A percentile compares a stretch with the other conserved stretches of the same genome.
Conservation (phyloP, 305 asterid genomes). For the Withania somnifera region DNA sequence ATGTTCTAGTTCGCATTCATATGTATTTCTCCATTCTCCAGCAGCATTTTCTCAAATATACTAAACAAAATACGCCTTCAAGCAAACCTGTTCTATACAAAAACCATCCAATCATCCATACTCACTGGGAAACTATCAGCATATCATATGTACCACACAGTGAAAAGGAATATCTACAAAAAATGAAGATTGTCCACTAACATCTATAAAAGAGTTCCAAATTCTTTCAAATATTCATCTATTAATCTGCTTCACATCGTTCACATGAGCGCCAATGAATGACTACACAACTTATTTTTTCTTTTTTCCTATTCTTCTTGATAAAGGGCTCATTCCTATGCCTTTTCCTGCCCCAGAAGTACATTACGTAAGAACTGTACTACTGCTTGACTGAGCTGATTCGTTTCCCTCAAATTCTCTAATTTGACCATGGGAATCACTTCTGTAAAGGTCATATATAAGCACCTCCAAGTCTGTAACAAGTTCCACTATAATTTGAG, state of each 20-base stretch:
- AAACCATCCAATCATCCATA: background rate
- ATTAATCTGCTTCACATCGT: background rate
- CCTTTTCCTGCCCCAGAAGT: background rate
- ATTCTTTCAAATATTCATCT: background rate
- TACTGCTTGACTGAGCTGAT: background rate
- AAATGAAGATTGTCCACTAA: background rate
- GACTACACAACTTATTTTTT: background rate
- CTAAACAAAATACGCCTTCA: background rate
- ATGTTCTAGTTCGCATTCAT: no score
- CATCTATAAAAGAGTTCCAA: background rate
- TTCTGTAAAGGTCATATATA: background rate
- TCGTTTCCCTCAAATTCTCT: background rate
- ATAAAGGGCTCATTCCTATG: background rate
- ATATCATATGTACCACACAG: background rate
- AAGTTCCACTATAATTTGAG: background rate
- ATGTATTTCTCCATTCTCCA: no score
- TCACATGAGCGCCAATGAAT: background rate
- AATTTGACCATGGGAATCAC: background rate
- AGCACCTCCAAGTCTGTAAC: background rate
- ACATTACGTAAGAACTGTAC: background rate
- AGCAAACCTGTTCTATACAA: background rate
- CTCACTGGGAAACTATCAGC: background rate
- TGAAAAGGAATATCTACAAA: background rate
- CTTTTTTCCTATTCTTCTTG: background rate
- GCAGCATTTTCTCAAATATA: no score